These are phyloP conservation scores for Protomyces lactucae-debilis DNA, from an alignment of 1,139 yeast genomes.

Conservation along the genomic window DNA sequence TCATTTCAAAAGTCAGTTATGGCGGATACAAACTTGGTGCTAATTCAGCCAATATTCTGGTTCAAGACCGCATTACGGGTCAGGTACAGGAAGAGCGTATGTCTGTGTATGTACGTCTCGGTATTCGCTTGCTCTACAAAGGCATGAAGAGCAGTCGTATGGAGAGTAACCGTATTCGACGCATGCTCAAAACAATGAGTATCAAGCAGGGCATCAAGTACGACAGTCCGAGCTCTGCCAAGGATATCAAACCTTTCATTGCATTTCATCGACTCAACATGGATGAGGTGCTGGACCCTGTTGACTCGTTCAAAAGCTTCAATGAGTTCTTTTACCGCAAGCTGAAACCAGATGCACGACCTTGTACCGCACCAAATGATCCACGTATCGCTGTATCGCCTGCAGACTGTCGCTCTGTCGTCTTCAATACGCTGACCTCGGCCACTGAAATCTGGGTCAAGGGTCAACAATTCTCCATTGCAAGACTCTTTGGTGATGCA, in stretches of 20 bases:
- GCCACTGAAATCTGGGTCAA: slow-evolving; percentile 88
- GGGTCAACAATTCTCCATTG: slow-evolving; percentile 69
- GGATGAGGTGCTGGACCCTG: slow-evolving; percentile 56
- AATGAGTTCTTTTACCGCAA: slow-evolving; percentile 85
- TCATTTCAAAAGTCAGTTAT: slow-evolving; percentile 70
- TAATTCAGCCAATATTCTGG: slow-evolving; percentile 87
- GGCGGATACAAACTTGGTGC: slow-evolving; percentile 86
- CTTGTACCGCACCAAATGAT: slow-evolving; percentile 54
- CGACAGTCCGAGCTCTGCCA: slow-evolving; percentile 61
- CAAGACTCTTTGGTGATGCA: slow-evolving; percentile 58
- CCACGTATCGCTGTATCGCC: slow-evolving; percentile 61
- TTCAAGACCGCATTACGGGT: slow-evolving; percentile 87
- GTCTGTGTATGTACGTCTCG: slow-evolving; percentile 81
- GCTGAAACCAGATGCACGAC: slow-evolving; percentile 66
- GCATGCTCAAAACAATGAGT: slow-evolving; percentile 59
- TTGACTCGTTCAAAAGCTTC: slow-evolving; percentile 58
- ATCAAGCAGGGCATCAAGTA: slow-evolving; percentile 79
- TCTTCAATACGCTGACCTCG: slow-evolving; percentile 54
- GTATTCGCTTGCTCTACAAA: slow-evolving; percentile 75
- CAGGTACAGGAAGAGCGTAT: slow-evolving; percentile 85
- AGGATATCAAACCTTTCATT: slow-evolving; percentile 70
- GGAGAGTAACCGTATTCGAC: slow-evolving; percentile 56
- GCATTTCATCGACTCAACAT: slow-evolving; percentile 73
- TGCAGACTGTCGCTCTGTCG: slow-evolving; percentile 83
- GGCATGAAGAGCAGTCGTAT: slow-evolving; percentile 54